Evolutionary conservation across 495 filamentous ascomycete species (phyloP), one percentile per base, ranked within the genome.

Genomic region (Penicillium roqueforti): DNA sequence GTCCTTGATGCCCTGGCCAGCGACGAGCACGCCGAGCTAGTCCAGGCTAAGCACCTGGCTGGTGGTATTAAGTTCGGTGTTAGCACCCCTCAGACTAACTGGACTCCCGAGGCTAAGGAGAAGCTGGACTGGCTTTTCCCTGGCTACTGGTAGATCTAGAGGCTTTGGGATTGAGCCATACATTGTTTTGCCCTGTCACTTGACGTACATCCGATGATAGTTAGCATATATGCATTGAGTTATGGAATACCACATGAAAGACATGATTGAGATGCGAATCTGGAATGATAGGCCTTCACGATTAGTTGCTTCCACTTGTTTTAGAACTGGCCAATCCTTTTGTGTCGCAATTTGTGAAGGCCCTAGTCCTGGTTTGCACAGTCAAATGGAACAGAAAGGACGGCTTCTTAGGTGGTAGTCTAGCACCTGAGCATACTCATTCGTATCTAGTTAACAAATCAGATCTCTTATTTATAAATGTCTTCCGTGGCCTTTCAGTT

Each of bases 1-100:
- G 89, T 98, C 42, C 73, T 98, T 53, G 87, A 96, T 68, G 86
- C 90, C 71, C 72, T 98, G 63, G 83, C 80, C 46, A 82, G 85
- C 60, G 80, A 88, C 51, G 86, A 91, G 62, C 80, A 91, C 73
- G 75, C 64, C 49, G 86, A 87, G n/a, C 68, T 92, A 51, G 82
- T 97, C 18, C 69, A 78, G 55, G 92, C 85, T n/a, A 91, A 87
- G 78, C 75, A 78, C 55, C 56, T 75, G 13, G 71, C 66, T 53
- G 73, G 74, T 6, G 65, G 67, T 18, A 71, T 87, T 59, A 85
- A 86, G 71, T 89, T 88, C 50, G 74, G 75, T 18, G 54, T 78
- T 57, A 89, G 84, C 72, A 91, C 88, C 38, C 81, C 86, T 54
- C 78, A 78, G 50, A 74, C 78, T 13, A 79, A 85, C 41, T 79